Evolutionary conservation across 179 eudicot genomes (phyloP).

Genomic region (Silene coronaria): DNA sequence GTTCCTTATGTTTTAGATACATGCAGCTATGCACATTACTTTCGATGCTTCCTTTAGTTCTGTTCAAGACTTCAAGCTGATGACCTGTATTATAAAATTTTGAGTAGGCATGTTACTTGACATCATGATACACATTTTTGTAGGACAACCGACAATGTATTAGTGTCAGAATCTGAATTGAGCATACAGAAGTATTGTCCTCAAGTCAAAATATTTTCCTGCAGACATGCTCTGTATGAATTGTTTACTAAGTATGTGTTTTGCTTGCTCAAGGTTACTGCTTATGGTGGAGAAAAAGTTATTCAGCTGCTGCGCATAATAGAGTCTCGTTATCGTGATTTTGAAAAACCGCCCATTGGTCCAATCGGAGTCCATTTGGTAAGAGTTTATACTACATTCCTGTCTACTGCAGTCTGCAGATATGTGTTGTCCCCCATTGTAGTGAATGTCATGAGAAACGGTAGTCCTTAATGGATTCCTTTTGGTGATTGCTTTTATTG

Average conservation of each 20-base stretch:
- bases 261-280: constrained; percentile 57
- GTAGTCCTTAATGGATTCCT: neutral
- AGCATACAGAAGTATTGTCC: neutral
- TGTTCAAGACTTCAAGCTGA: neutral
- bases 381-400: constrained; percentile 20
- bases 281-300: constrained; percentile 80
- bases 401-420: neutral
- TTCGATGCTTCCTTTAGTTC: constrained; percentile 7
- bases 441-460: neutral
- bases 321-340: constrained; percentile 61
- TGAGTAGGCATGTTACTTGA: neutral
- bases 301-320: constrained; percentile 58
- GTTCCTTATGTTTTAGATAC: neutral
- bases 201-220: neutral
- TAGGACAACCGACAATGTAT: neutral
- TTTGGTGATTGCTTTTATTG: neutral
- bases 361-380: constrained; percentile 94
- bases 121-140: neutral
- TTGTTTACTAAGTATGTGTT: neutral
- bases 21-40: neutral
- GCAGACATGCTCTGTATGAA: neutral
- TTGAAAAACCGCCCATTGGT: constrained; percentile 83
- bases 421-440: neutral
- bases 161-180: neutral
- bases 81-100: neutral